These are phyloP conservation scores for Venturia effusa DNA, from an alignment of 2,329 filamentous ascomycete genomes.

Conservation along the genomic window DNA sequence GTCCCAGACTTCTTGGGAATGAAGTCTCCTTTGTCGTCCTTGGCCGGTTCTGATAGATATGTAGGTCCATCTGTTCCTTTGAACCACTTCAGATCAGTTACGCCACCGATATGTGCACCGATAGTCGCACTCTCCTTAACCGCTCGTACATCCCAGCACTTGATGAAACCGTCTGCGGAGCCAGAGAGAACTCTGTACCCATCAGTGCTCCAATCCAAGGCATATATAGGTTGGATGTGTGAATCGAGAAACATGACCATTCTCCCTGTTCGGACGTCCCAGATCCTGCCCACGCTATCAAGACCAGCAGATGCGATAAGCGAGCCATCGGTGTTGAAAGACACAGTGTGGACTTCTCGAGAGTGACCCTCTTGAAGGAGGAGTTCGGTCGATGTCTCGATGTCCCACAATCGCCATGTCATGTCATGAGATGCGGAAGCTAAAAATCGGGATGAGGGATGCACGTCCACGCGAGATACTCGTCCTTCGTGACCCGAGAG, in stretches of 20 bases:
- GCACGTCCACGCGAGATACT: conserved; percentile 87
- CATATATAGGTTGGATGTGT: conserved; percentile 88
- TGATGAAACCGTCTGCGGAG: conserved; percentile 88
- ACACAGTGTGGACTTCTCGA: conserved; percentile 79
- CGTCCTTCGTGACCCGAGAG: conserved; percentile 75
- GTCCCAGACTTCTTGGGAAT: conserved; percentile 76
- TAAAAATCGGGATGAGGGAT: conserved; percentile 80
- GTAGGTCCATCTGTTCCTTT: conserved; percentile 72
- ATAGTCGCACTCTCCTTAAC: conserved; percentile 75
- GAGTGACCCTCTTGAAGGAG: conserved; percentile 91
- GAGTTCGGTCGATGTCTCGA: conserved; percentile 73
- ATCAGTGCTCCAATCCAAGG: conserved; percentile 83
- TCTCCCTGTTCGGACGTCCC: conserved; percentile 85
- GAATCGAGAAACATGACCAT: conserved; percentile 94
- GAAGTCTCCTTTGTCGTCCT: conserved; percentile 54
- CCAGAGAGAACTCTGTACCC: conserved; percentile 88
- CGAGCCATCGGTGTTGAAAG: conserved; percentile 85
- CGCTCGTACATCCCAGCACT: conserved; percentile 94
- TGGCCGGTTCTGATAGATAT: conserved; percentile 47
- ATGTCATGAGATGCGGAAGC: conserved; percentile 93
- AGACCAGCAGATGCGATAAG: conserved; percentile 84
- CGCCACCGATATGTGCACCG: conserved; percentile 81
- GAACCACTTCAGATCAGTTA: conserved; percentile 90
- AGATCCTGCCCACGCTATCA: conserved; percentile 89
- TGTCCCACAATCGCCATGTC: conserved; percentile 94